These are phyloP conservation scores for Zygosaccharomyces sapae DNA, from an alignment of 1,139 yeast genomes.

Conservation along the genomic window DNA sequence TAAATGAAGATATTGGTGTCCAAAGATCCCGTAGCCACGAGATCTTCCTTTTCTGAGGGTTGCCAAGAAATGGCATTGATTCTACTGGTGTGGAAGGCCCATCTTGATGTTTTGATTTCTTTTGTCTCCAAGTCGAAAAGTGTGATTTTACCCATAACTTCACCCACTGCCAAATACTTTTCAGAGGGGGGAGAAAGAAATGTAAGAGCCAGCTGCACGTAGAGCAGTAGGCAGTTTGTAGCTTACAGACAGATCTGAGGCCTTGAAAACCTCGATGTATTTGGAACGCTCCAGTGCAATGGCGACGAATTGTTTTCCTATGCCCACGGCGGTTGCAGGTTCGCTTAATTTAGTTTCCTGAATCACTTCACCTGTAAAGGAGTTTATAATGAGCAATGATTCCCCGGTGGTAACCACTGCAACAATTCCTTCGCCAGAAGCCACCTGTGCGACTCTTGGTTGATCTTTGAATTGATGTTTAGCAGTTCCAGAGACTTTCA, in stretches of 20 bases:
- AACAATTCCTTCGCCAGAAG: constrained; percentile 32
- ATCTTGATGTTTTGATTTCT: constrained; percentile 71
- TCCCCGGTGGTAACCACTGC: constrained; percentile 40
- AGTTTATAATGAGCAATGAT: constrained; percentile 26
- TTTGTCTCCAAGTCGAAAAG: constrained; percentile 56
- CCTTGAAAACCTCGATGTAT: constrained; percentile 37
- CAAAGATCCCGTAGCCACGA: constrained; percentile 71
- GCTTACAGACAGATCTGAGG: constrained; percentile 37
- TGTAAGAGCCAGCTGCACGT: constrained; percentile 57
- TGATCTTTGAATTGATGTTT: constrained; percentile 47
- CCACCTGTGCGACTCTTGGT: constrained; percentile 53
- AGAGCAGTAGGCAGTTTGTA: constrained; percentile 37
- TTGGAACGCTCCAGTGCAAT: constrained; percentile 46
- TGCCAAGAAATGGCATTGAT: constrained; percentile 75
- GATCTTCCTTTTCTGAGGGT: constrained; percentile 56
- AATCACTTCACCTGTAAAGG: constrained; percentile 27
- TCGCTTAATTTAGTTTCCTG: constrained; percentile 35
- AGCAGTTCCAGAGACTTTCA: constrained; percentile 42
- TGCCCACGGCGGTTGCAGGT: constrained; percentile 44
- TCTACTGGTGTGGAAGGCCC: constrained; percentile 91
- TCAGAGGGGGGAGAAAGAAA: constrained; percentile 72
- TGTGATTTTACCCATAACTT: constrained; percentile 75
- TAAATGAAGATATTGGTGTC: constrained; percentile 80
- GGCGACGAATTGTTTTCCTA: constrained; percentile 44
- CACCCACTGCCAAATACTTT: constrained; percentile 75